Evolutionary conservation across 2,329 filamentous ascomycete species (phyloP).

Genomic region (Fusarium xyrophilum): DNA sequence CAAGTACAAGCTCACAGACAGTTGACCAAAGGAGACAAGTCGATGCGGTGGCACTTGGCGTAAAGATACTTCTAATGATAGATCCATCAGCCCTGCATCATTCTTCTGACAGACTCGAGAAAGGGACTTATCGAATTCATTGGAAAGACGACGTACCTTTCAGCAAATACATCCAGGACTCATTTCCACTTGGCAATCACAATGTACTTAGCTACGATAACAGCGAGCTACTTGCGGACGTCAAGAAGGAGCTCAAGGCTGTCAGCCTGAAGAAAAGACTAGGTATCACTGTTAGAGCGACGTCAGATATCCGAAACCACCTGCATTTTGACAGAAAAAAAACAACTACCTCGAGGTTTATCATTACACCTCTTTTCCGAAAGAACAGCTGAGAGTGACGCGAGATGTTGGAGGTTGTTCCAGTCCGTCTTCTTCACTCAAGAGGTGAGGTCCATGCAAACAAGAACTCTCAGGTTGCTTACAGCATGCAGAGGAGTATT

Average conservation of each 20-base stretch:
- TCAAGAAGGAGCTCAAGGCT: neutral
- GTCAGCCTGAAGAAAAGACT: neutral
- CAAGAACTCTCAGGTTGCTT: fast-evolving
- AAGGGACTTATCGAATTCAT: no score
- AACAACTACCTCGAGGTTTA: neutral
- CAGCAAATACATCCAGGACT: no score
- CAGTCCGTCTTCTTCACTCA: neutral
- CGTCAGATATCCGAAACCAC: neutral
- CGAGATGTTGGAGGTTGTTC: neutral
- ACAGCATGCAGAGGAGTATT: neutral
- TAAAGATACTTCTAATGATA: fast-evolving
- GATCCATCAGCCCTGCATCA: no score
- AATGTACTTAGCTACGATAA: no score
- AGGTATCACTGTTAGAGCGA: fast-evolving
- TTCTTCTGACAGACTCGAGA: no score
- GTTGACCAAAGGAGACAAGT: no score
- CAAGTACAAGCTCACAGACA: fast-evolving
- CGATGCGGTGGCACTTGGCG: no score
- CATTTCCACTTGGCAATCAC: no score
- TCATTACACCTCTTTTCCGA: neutral
- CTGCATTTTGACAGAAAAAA: neutral
- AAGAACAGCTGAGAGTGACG: neutral
- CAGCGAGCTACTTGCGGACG: neutral
- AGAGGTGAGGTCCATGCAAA: neutral
- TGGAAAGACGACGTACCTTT: no score